phyloP scores from a whole-genome alignment of 2,329 filamentous ascomycete genomes.

The Monosporascus sp. region DNA sequence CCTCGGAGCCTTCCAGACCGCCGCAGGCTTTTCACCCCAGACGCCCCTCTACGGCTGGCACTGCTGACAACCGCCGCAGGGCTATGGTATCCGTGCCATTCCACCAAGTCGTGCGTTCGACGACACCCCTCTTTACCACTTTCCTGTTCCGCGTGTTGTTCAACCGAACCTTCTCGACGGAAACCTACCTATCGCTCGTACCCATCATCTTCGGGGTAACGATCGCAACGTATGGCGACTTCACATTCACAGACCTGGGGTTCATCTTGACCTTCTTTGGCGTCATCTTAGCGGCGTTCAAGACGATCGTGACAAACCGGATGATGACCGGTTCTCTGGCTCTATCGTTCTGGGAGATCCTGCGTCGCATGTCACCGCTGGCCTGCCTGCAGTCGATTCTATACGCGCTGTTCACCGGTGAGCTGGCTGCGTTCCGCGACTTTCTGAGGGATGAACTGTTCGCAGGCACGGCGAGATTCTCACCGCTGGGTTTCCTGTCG shows the following conservation, averaged over 20 bases:
- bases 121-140: conserved; percentile 57
- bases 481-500: conserved; percentile 27
- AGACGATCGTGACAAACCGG: conserved; percentile 60
- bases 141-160: conserved; percentile 55
- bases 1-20: neutral
- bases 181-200: conserved; percentile 55
- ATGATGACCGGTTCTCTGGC: conserved; percentile 57
- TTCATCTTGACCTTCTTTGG: conserved; percentile 51
- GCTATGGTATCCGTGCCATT: conserved; percentile 60
- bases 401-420: conserved; percentile 48
- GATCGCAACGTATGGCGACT: conserved; percentile 57
- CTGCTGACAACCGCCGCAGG: conserved; percentile 7
- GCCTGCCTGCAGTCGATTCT: conserved; percentile 50
- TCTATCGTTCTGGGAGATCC: conserved; percentile 53
- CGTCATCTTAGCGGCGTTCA: conserved; percentile 49
- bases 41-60: neutral
- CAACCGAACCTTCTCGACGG: conserved; percentile 46
- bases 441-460: conserved; percentile 1
- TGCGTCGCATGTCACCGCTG: conserved; percentile 58
- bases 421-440: conserved; percentile 38
- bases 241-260: conserved; percentile 54
- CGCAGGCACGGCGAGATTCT: conserved; percentile 29
- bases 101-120: conserved; percentile 59
- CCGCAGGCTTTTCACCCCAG: neutral
- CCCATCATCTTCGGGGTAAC: conserved; percentile 56